Percentiles rank a stretch among this genome's conserved stretches.
phyloP scores from a whole-genome alignment of 2,329 filamentous ascomycete species.

The Diaporthe sp. region DNA sequence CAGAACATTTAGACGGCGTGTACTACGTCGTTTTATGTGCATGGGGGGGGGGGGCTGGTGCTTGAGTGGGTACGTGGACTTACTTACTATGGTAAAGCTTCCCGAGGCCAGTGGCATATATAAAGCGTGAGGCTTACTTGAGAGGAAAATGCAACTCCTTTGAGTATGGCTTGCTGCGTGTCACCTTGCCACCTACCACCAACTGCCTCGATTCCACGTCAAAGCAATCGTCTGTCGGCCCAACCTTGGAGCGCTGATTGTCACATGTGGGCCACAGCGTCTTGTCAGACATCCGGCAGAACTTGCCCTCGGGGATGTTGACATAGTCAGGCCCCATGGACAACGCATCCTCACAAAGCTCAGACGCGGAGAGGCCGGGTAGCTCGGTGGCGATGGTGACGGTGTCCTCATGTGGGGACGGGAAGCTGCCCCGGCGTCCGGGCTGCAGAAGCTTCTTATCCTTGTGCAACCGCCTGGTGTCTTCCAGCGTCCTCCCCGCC shows the following conservation, averaged over 20 bases:
- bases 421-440: background rate
- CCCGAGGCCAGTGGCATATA: background rate
- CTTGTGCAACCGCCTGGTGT: background rate
- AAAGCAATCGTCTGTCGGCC: conserved; percentile 5
- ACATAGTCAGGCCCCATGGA: conserved; percentile 23
- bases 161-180: background rate
- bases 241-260: background rate
- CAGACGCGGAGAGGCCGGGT: background rate
- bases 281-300: conserved; percentile 27
- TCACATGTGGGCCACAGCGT: conserved; percentile 21
- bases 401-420: background rate
- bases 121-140: background rate
- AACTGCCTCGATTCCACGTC: background rate
- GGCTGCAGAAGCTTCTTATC: background rate
- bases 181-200: background rate
- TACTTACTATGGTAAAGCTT: background rate
- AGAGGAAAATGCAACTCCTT: background rate
- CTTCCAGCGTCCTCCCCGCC: background rate
- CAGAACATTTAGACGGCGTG: too few relatives aligned
- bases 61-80: too few relatives aligned
- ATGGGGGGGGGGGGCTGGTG: too few relatives aligned
- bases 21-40: too few relatives aligned
- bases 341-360: background rate
- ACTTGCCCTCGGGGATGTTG: conserved; percentile 14
- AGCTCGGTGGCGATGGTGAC: conserved; percentile 13